Base-by-base conservation (phyloP, 805 yeast species). In the Candida vartiovaarae region DNA sequence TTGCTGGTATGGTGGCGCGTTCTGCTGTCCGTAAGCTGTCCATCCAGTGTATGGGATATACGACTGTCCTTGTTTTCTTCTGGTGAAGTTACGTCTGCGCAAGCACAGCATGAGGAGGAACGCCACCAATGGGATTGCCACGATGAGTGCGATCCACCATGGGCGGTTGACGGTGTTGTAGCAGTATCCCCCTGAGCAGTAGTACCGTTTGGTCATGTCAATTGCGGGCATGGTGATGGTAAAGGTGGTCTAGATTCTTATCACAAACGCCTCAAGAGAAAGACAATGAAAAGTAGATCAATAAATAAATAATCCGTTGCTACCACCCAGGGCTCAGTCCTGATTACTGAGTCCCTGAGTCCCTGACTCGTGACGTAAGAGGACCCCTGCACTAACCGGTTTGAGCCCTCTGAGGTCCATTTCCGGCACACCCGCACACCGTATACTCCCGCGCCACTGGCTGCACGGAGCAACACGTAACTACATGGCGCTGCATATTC, bases 31-130 rank as follows among this genome's bases (percentile, higher is more conserved):
- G 23, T 44, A 50, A 1, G 56, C 45, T 3, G 58, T 54, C 55
- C 56, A 54, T 6, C 56, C 55, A 0, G 58, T 54, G 37, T 51
- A 51, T 15, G 56, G 54, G 10, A 54, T 34, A 4, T 53, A 50
- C 9, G 35, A 46, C 30, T 35, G 25, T 1, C 56, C 58, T n/a
- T 47, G 51, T 6, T 32, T 41, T 43, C 46, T 45, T 45, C 58
- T 52, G 3, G 27, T 27, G 11, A 42, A 7, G 41, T 54, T 54
- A 25, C 51, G 34, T 46, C 58, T 45, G 29, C 42, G 15, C 3
- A 36, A 27, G 24, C 36, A 4, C 9, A 44, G 15, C 28, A 44
- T 23, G 9, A 33, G 33, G 29, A 31, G 32, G 15, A 33, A 40
- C 25, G 32, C 36, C 11, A 39, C 34, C 3, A 50, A 10, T 4